Percentiles rank a stretch among this genome's conserved stretches.
Conservation (phyloP, 2,329 filamentous ascomycete genomes). For the Aspergillus japonicus region DNA sequence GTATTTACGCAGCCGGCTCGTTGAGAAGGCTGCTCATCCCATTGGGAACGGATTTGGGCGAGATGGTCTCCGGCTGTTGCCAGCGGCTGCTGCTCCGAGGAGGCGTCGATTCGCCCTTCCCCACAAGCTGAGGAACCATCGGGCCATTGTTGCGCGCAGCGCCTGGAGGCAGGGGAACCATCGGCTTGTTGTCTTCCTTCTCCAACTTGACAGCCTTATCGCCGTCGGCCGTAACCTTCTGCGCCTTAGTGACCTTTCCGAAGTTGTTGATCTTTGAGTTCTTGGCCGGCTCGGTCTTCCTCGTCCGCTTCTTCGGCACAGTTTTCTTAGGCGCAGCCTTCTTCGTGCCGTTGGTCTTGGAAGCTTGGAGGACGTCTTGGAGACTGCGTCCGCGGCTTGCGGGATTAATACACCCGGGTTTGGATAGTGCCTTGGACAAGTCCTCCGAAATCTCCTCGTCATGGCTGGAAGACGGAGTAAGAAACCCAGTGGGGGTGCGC, state of each 20-base stretch:
- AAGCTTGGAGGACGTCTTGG: constrained; percentile 24
- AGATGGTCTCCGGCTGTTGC: constrained; percentile 23
- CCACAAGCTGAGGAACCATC: constrained; percentile 28
- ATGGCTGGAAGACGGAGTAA: constrained; percentile 46
- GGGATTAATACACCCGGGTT: constrained; percentile 29
- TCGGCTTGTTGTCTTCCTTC: constrained; percentile 31
- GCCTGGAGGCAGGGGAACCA: constrained; percentile 36
- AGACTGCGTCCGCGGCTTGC: constrained; percentile 33
- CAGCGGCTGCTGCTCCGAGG: constrained; percentile 12
- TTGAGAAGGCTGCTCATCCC: constrained; percentile 25
- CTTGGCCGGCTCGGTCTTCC: constrained; percentile 26
- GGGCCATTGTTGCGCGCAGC: constrained; percentile 39
- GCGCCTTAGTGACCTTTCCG: constrained; percentile 35
- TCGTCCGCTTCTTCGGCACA: constrained; percentile 22
- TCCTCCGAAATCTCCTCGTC: constrained; percentile 30
- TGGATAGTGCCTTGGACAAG: constrained; percentile 7
- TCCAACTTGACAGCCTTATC: constrained; percentile 29
- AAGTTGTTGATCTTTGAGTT: constrained; percentile 32
- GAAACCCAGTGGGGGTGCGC: constrained; percentile 34
- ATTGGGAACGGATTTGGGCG: constrained; percentile 24
- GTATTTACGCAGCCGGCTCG: constrained; percentile 16
- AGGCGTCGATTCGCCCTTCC: constrained; percentile 19
- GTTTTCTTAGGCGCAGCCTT: constrained; percentile 26
- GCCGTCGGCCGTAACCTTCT: constrained; percentile 18
- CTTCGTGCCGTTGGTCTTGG: constrained; percentile 14